Conservation (phyloP, 345 rosid genomes). For the Brassica juncea region DNA sequence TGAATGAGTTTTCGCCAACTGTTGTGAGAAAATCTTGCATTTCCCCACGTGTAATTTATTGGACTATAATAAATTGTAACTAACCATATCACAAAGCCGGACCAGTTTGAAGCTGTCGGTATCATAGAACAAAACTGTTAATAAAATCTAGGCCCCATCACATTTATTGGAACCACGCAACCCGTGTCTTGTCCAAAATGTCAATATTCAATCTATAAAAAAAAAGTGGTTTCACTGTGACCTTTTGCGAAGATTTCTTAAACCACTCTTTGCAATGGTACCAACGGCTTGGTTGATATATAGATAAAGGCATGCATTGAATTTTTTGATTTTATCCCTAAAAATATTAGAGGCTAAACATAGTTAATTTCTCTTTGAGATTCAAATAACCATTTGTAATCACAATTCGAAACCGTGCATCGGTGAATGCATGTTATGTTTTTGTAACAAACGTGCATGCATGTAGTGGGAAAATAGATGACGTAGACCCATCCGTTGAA, state of each 20-base stretch:
- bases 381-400: background rate
- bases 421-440: background rate
- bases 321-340: background rate
- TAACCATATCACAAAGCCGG: slow-evolving; percentile 16
- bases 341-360: background rate
- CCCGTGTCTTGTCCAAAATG: background rate
- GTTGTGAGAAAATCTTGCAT: background rate
- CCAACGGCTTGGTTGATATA: background rate
- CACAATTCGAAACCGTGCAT: background rate
- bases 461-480: background rate
- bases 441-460: background rate
- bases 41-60: slow-evolving; percentile 13
- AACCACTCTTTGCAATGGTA: background rate
- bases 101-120: background rate
- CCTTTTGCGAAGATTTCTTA: slow-evolving; percentile 3
- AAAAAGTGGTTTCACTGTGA: slow-evolving; percentile 2
- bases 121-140: background rate
- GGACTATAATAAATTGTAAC: slow-evolving; percentile 11
- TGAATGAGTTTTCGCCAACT: slow-evolving; percentile 3
- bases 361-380: background rate
- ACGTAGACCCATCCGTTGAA: background rate
- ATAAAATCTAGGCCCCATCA: slow-evolving; percentile 21
- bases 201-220: background rate
- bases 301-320: background rate
- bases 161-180: slow-evolving; percentile 19